phyloP scores from a whole-genome alignment of 805 yeast genomes.

The Wickerhamiella australiensis region DNA sequence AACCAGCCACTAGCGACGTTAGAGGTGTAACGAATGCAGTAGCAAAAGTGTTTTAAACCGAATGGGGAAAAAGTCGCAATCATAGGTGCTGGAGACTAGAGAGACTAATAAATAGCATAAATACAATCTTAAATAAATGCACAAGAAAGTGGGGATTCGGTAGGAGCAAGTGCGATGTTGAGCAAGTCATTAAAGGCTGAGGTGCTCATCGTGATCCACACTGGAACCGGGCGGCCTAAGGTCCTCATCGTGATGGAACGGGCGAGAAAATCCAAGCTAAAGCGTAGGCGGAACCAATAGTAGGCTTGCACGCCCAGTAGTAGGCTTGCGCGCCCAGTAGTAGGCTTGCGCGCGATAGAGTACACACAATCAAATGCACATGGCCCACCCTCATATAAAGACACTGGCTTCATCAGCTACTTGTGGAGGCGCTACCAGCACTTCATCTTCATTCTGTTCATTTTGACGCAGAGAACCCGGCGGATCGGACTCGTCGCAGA shows the following conservation, averaged over 20 bases:
- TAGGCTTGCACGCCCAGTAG: too few relatives aligned
- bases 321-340: too few relatives aligned
- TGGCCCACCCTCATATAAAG: conserved; percentile 2
- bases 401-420: conserved; percentile 11
- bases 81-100: not conserved
- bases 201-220: too few relatives aligned
- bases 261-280: too few relatives aligned
- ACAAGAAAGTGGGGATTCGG: too few relatives aligned
- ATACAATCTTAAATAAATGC: not conserved
- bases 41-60: not conserved
- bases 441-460: conserved; percentile 6
- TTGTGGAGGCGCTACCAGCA: conserved; percentile 9
- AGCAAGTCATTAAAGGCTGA: too few relatives aligned
- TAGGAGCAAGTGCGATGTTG: not conserved
- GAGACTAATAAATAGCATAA: not conserved
- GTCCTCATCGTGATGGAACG: too few relatives aligned
- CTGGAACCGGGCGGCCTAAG: too few relatives aligned
- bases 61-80: not conserved
- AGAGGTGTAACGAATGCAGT: not conserved
- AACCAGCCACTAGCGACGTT: not conserved
- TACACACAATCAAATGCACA: too few relatives aligned
- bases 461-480: too few relatives aligned
- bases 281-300: too few relatives aligned
- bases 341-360: too few relatives aligned
- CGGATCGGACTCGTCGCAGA: conserved; percentile 11